Conservation (phyloP, 768 basidiomycete species). For the Candolleomyces eurysporus region DNA sequence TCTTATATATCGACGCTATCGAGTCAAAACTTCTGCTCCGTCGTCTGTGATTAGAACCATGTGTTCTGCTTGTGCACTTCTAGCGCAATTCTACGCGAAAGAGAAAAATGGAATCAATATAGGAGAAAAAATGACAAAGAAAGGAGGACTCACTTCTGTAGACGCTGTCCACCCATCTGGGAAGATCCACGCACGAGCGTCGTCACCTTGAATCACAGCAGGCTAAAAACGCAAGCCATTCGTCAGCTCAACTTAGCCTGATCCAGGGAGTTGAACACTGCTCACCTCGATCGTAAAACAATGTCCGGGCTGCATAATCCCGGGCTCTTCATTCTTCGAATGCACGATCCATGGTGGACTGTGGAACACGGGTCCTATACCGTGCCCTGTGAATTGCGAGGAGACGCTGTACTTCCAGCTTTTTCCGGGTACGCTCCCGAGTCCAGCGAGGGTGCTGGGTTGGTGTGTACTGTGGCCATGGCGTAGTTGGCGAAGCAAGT, state of each 20-base stretch:
- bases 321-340: constrained; percentile 84
- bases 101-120: not conserved
- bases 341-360: constrained; percentile 82
- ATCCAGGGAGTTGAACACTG: constrained; percentile 7
- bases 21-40: constrained; percentile 78
- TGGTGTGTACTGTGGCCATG: too few relatives aligned
- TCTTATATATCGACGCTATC: constrained; percentile 10
- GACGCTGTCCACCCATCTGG: constrained; percentile 95
- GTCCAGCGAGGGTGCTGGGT: too few relatives aligned
- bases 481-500: constrained; percentile 26
- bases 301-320: constrained; percentile 78
- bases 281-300: constrained; percentile 90
- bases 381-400: constrained; percentile 78
- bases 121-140: not conserved
- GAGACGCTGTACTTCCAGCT: constrained; percentile 57
- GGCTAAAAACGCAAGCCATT: constrained; percentile 44
- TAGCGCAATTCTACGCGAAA: constrained; percentile 62
- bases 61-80: constrained; percentile 86
- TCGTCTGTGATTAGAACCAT: constrained; percentile 80
- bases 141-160: constrained; percentile 57
- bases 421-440: constrained; percentile 4
- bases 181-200: constrained; percentile 72
- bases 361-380: constrained; percentile 83
- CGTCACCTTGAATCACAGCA: constrained; percentile 69
- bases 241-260: not conserved